Evolutionary conservation across 192 early-diverging fungal genomes (phyloP).

Genomic region (Mortierella hygrophila): DNA sequence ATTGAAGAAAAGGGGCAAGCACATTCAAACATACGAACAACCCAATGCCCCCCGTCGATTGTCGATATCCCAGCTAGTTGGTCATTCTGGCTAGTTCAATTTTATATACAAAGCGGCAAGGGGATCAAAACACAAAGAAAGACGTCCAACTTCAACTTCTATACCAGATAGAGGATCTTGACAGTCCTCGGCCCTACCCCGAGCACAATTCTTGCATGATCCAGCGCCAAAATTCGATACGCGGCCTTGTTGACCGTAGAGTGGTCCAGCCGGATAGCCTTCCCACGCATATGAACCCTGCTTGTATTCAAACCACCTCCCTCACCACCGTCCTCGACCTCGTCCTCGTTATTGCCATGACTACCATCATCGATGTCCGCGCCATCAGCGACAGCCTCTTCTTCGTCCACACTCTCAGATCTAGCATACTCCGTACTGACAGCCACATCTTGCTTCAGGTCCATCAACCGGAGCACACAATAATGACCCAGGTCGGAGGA

Average conservation of each 20-base stretch:
- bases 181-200: conserved; percentile 32
- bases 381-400: not conserved
- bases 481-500: conserved; percentile 37
- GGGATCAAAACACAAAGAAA: not conserved
- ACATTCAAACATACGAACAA: not conserved
- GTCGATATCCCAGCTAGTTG: not conserved
- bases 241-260: conserved; percentile 23
- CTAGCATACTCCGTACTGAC: conserved; percentile 31
- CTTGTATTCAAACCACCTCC: not conserved
- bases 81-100: not conserved
- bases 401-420: not conserved
- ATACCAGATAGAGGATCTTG: conserved; percentile 42
- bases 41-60: not conserved
- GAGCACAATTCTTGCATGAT: conserved; percentile 46
- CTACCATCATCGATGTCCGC: not conserved
- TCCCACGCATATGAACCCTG: conserved; percentile 10
- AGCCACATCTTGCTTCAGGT: conserved; percentile 16
- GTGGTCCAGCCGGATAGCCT: conserved; percentile 21
- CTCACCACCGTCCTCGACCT: not conserved
- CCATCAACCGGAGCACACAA: conserved; percentile 26
- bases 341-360: not conserved
- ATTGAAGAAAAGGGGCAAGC: not conserved
- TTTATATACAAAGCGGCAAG: not conserved
- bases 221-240: conserved; percentile 34
- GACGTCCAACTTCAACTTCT: not conserved